Conservation (phyloP, 2,329 filamentous ascomycete genomes). For the Hypoxylon sp. region DNA sequence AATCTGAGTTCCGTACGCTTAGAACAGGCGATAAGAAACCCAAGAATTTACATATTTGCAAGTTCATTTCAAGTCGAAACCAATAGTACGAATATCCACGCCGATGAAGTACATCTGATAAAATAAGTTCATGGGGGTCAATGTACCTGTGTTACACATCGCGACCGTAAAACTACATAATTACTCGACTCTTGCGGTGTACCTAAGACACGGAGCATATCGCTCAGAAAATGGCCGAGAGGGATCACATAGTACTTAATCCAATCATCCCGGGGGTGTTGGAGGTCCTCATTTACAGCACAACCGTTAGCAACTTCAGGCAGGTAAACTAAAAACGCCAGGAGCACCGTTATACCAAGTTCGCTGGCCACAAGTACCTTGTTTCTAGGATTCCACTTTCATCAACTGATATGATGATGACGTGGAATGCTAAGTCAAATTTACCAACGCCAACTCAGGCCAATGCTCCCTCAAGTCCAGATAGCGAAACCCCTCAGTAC, state of each 20-base stretch:
- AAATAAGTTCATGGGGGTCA: too few relatives aligned
- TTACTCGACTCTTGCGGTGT: too few relatives aligned
- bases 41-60: not conserved
- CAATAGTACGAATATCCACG: not conserved
- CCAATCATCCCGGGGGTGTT: not conserved
- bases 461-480: conserved; percentile 30
- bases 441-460: conserved; percentile 29
- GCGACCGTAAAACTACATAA: too few relatives aligned
- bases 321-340: not conserved
- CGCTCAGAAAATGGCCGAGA: too few relatives aligned
- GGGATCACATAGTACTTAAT: not conserved
- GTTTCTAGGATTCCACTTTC: too few relatives aligned
- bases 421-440: conserved; percentile 10
- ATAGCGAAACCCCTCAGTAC: not conserved
- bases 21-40: not conserved
- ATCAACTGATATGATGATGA: not conserved
- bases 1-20: too few relatives aligned
- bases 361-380: not conserved
- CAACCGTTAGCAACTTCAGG: not conserved
- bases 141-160: too few relatives aligned
- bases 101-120: too few relatives aligned
- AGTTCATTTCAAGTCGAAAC: not conserved
- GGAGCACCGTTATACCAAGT: not conserved
- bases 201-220: too few relatives aligned
- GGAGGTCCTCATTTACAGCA: not conserved